Base-by-base conservation (phyloP, 352 stramenopile species). In the Achlya hypogyna region DNA sequence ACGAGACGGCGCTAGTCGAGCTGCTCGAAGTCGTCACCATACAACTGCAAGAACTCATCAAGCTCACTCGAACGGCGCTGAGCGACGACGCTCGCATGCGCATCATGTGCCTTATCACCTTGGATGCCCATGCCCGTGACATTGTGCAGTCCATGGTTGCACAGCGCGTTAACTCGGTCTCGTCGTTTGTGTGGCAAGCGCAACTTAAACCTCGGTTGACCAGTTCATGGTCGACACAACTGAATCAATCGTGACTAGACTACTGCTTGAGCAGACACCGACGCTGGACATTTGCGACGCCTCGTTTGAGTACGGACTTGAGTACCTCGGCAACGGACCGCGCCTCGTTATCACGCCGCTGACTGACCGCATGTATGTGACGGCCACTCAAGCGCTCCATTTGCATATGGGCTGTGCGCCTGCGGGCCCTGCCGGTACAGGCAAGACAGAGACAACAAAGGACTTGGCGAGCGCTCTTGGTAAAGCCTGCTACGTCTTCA, bases 361-460 rank as follows among this genome's bases (percentile, higher is more conserved):
- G 5, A 98, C 93, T 0, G 94, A 98, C 69, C 87, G 94, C 40
- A 97, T 98, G 63, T 98, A 98, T 68, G 91, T 98, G 22, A 98
- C 93, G 2, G 91, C 92, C 0, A 98, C 94, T 0, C 91, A 97
- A 68, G 91, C 94, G 5, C 75, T 98, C 16, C 95, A 98, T 45
- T 89, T 98, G 29, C 91, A 97, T 69, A 94, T 98, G 85, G 94
- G 94, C n/a, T 98, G 94, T 71, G 92, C 91, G 38, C 91, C 94
- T 43, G 89, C 92, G 12, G 94, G 91, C 2, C 84, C 86, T 14
- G 86, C 84, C 3, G 90, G 88, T 25, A 97, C 90, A 2, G 89
- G 90, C n/a, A 98, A 98, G 73, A 98, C 94, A 3, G 93, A 98
- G 75, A 96, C 88, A 20, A 98, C 94, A 0, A 98, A 98, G 69